Base-by-base conservation (phyloP, 2,329 filamentous ascomycete species). In the Talaromyces sp. region DNA sequence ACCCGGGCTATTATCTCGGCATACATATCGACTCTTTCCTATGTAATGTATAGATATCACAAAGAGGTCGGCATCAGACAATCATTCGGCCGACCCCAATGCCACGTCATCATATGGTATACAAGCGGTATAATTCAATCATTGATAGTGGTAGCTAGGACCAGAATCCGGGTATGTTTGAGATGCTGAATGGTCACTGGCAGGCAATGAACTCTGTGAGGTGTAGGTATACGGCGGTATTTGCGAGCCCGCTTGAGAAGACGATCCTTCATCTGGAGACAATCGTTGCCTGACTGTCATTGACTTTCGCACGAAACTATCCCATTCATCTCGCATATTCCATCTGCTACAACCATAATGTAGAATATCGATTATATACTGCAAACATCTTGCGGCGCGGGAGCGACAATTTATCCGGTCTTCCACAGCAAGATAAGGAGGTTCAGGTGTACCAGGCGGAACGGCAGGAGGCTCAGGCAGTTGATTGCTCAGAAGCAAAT, bases 401-500 rank as follows among this genome's bases (percentile, higher is more conserved):
- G 71, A 68, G 37, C 71, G 70, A 47, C 72, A 75, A 58, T 76
- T 74, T 45, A 76, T 70, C n/a, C 74, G 72, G 58, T 76, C 73
- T 47, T 74, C 73, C 13, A 65, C 68, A 7, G 66, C 71, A 33
- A 78, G 67, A 14, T 72, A 68, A 9, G 75, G 75, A 14, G 76
- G 74, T 13, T 71, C 70, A 6, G 74, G 74, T 14, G 73, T 74
- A 1, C 75, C 76, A 7, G 69, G 66, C 16, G 76, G 73, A 35
- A 74, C 68, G 6, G 68, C 47, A 22, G 76, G 72, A 50, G 72
- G 69, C 19, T 67, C 68, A 3, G 76, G 75, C 11, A 76, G 65
- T 16, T 67, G 64, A 14, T 71, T 69, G 61, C 71, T 73, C 33
- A 82, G 69, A 19, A 82, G 70, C 11, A 76, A 66, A 60, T 87